Evolutionary conservation across 225 moss, liverwort and hornwort genomes (phyloP), one percentile per base, ranked within the genome.

Genomic region (Polytrichum commune): DNA sequence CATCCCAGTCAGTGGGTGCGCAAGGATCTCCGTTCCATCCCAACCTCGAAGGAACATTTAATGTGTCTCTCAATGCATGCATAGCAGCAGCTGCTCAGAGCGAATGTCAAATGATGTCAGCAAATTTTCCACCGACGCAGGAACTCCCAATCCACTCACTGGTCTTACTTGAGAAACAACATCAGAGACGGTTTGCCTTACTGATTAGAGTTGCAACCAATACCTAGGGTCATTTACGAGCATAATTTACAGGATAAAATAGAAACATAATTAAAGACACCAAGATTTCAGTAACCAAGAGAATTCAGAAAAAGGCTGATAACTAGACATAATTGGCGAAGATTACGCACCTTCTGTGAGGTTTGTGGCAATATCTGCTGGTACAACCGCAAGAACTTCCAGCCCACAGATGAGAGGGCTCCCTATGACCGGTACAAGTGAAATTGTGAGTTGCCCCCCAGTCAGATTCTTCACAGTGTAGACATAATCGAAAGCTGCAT

Each of bases 11-110:
- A 53, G 89, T 86, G 28, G 97, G 97, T 16, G 94, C 81, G 80
- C 97, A 98, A 1, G 97, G 97, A 71, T 98, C 97, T 64, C 97
- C 97, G 30, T 98, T 98, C 97, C 97, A 98, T 24, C 97, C 94
- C 97, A 98, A 89, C 70, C 97, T 81, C 35, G 81, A 88, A 20
- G 97, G 97, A 3, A 98, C 81, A 22, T 90, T 86, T 29, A 94
- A 77, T 0, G 94, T 76, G 5, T 53, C 67, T 74, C 89, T 98
- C 77, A 98, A 76, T 2, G 80, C 72, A 30, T 84, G 91, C 94
- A 98, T 95, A 1, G 86, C 94, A 28, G 82, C 62, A 74, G 88
- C 97, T 98, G 85, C 30, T 69, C 30, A 57, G 38, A n/a, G 0
- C 4, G 62, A 46, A 22, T 46, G 46, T 46, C 13, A 66, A 33